A percentile compares a stretch with the other conserved stretches of the same genome.
phyloP scores from a whole-genome alignment of 2,329 filamentous ascomycete genomes.

The Zalaria obscura region DNA sequence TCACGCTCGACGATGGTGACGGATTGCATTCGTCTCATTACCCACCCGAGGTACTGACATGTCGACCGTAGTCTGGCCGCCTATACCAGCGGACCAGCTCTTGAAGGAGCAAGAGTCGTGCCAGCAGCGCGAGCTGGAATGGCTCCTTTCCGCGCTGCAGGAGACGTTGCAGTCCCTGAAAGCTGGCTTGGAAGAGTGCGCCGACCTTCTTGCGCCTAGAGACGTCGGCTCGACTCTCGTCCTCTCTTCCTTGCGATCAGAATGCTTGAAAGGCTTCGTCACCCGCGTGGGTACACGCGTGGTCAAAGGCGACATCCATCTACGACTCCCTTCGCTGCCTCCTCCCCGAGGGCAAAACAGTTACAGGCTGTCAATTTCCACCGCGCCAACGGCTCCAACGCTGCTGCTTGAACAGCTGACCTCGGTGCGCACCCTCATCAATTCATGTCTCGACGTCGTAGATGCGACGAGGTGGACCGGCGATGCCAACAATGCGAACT shows the following conservation, averaged over 20 bases:
- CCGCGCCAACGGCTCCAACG: conserved; percentile 38
- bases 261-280: conserved; percentile 82
- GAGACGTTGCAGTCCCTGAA: conserved; percentile 48
- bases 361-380: conserved; percentile 39
- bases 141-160: conserved; percentile 47
- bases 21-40: too few species aligned
- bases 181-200: conserved; percentile 74
- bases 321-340: conserved; percentile 58
- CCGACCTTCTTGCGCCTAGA: conserved; percentile 67
- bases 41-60: conserved; percentile 20
- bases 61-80: conserved; percentile 49
- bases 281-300: conserved; percentile 84
- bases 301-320: conserved; percentile 71
- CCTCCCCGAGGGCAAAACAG: conserved; percentile 35
- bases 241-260: conserved; percentile 72
- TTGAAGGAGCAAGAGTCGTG: conserved; percentile 38
- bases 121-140: conserved; percentile 45
- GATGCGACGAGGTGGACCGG: conserved; percentile 62
- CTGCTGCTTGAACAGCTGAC: conserved; percentile 57
- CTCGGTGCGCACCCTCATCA: conserved; percentile 61
- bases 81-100: conserved; percentile 36
- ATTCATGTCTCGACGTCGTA: conserved; percentile 70
- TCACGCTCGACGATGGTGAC: too few species aligned
- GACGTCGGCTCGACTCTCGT: conserved; percentile 82
- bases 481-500: conserved; percentile 43